Conservation (phyloP, 768 basidiomycete genomes). For the Cystofilobasidium ferigula region DNA sequence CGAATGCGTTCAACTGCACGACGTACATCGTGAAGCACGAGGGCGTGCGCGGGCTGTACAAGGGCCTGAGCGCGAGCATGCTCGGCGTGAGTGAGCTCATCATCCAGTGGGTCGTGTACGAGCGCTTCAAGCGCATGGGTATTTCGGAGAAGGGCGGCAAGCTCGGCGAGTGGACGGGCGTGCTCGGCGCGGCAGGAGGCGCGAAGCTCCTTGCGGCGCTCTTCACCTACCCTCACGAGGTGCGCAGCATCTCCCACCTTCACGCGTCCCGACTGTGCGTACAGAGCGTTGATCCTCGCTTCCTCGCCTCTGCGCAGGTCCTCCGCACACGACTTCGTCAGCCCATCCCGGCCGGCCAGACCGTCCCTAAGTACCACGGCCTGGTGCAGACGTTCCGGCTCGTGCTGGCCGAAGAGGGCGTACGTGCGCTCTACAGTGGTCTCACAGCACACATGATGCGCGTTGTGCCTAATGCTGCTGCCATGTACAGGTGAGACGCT, state of each 20-base stretch:
- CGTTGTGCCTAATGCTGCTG: slow-evolving; percentile 90
- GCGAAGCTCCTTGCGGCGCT: slow-evolving; percentile 89
- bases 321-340: slow-evolving; percentile 85
- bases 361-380: slow-evolving; percentile 65
- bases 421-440: slow-evolving; percentile 74
- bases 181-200: slow-evolving; percentile 79
- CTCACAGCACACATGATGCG: slow-evolving; percentile 90
- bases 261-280: neutral
- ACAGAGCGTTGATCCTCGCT: neutral
- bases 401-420: slow-evolving; percentile 82
- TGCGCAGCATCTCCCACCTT: slow-evolving; percentile 43
- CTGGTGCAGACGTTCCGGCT: slow-evolving; percentile 71
- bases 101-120: slow-evolving; percentile 96
- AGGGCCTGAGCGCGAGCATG: slow-evolving; percentile 87
- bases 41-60: slow-evolving; percentile 81
- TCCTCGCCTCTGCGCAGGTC: slow-evolving; percentile 46
- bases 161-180: slow-evolving; percentile 56
- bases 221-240: slow-evolving; percentile 98
- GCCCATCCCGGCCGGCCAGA: slow-evolving; percentile 58
- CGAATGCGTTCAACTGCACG: slow-evolving; percentile 36
- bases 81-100: slow-evolving; percentile 91
- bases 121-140: slow-evolving; percentile 68
- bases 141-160: slow-evolving; percentile 44
- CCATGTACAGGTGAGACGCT: slow-evolving; percentile 53
- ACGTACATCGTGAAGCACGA: slow-evolving; percentile 66